Base-by-base conservation (phyloP, 2,329 filamentous ascomycete genomes). In the Lachnellula occidentalis region DNA sequence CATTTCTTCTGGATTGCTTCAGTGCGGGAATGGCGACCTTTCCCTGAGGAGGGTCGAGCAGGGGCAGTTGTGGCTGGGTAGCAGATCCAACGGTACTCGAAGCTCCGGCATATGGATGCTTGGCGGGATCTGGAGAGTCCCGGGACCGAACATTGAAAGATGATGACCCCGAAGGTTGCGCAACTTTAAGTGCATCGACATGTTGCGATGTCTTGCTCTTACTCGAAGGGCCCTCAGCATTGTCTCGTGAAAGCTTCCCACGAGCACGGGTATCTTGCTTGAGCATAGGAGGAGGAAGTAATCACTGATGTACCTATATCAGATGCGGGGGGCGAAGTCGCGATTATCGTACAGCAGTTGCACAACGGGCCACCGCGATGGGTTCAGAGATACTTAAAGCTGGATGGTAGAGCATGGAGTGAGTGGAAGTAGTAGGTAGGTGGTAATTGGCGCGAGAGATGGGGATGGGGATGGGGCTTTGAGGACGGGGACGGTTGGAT, bases 1-100 rank as follows among this genome's bases (percentile, higher is more conserved):
- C 57, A 3, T 50, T 9, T 12, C 24, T 31, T 22, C 55, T 45
- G n/a, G 57, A 43, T 9, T 45, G 17, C 46, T 50, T 55, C 4
- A 65, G 39, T 11, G 59, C 53, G 15, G 64, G 61, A 37, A 66
- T 62, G 4, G 62, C 57, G 34, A 66, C 52, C 54, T 66, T 66
- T 31, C 61, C 60, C 12, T 48, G 34, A 0, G 59, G 59, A 34
- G 51, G 19, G 6, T 14, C 41, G 37, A n/a, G 45, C 34, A 45
- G 50, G 9, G 47, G 50, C 19, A 24, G 34, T 21, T 46, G 51
- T 27, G 36, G 6, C 21, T 41, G 24, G 27, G 6, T n/a, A 31
- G 17, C n/a, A 19, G 17, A 31, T 48, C 12, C 21, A 3, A 15
- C 15, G 43, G 2, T 6, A 17, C 17, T 48, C 14, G 11, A 34